These are phyloP conservation scores for Polychaeton citri DNA, from an alignment of 2,329 filamentous ascomycete genomes.

Conservation along the genomic window DNA sequence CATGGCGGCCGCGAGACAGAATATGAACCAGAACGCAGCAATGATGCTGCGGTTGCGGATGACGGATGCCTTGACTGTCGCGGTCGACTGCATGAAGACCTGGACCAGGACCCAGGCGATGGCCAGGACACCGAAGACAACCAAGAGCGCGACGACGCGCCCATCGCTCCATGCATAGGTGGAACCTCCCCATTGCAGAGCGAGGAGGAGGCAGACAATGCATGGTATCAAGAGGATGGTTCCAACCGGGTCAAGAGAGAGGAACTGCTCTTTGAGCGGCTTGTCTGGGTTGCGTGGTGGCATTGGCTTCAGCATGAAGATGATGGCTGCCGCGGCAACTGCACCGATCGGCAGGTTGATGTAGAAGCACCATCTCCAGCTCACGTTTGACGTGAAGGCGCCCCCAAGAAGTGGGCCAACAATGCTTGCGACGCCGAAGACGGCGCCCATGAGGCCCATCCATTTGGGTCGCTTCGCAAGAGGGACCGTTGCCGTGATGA, in stretches of 20 bases:
- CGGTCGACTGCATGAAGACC: constrained; percentile 26
- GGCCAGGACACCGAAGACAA: constrained; percentile 25
- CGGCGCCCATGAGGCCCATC: constrained; percentile 20
- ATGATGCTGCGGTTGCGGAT: constrained; percentile 30
- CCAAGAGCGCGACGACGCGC: constrained; percentile 27
- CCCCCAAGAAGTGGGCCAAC: constrained; percentile 41
- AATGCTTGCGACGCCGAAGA: constrained; percentile 31
- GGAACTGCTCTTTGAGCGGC: constrained; percentile 12
- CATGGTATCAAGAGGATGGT: constrained; percentile 22
- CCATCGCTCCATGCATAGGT: constrained; percentile 26
- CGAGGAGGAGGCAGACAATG: constrained; percentile 30
- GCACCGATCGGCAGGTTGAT: constrained; percentile 37
- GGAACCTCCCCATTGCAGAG: constrained; percentile 34
- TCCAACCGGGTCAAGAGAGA: constrained; percentile 29
- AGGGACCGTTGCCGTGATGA: constrained; percentile 9
- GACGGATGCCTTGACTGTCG: constrained; percentile 30
- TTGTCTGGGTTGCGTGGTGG: background rate
- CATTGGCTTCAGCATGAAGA: constrained; percentile 3
- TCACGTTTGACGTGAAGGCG: constrained; percentile 30
- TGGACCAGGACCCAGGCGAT: constrained; percentile 29
- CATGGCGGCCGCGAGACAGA: constrained; percentile 29
- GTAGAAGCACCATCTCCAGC: constrained; percentile 32
- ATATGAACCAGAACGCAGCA: constrained; percentile 26
- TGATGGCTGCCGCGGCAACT: constrained; percentile 14
- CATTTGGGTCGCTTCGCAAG: constrained; percentile 8